A percentile compares a stretch with the other conserved stretches of the same genome.
These are phyloP conservation scores for Rosa rugosa DNA, from an alignment of 306 rosid species.

Conservation along the genomic window DNA sequence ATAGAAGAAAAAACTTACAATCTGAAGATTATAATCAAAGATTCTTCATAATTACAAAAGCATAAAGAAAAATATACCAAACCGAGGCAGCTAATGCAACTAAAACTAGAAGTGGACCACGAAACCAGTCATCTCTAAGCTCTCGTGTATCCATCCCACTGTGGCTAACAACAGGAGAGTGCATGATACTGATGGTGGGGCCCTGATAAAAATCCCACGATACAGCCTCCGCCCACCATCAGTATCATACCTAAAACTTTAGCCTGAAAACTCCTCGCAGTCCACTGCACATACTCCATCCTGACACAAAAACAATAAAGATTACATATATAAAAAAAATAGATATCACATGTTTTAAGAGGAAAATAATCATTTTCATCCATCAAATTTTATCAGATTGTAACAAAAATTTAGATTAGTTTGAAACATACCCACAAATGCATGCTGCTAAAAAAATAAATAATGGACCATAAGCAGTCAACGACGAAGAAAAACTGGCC, in stretches of 20 bases:
- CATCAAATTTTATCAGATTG: too few species aligned
- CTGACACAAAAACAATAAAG: neutral
- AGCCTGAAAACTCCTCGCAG: neutral
- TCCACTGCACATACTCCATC: neutral
- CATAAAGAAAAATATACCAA: neutral
- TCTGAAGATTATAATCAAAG: too few species aligned
- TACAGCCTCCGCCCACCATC: neutral
- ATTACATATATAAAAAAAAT: too few species aligned
- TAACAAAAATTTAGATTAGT: too few species aligned
- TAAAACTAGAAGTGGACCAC: neutral
- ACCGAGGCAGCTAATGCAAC: neutral
- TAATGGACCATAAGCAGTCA: neutral
- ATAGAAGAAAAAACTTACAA: neutral
- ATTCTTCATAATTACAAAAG: too few species aligned
- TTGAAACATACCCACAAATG: neutral
- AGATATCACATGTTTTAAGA: too few species aligned
- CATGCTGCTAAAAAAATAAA: neutral
- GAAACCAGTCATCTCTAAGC: neutral
- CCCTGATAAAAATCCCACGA: neutral
- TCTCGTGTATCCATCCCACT: neutral
- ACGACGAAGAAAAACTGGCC: neutral
- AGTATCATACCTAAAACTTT: neutral
- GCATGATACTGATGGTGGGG: neutral
- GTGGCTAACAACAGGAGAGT: neutral
- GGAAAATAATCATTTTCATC: too few species aligned